These are phyloP conservation scores for Fraxinus angustifolia DNA, from an alignment of 305 asterid genomes.

Conservation along the genomic window DNA sequence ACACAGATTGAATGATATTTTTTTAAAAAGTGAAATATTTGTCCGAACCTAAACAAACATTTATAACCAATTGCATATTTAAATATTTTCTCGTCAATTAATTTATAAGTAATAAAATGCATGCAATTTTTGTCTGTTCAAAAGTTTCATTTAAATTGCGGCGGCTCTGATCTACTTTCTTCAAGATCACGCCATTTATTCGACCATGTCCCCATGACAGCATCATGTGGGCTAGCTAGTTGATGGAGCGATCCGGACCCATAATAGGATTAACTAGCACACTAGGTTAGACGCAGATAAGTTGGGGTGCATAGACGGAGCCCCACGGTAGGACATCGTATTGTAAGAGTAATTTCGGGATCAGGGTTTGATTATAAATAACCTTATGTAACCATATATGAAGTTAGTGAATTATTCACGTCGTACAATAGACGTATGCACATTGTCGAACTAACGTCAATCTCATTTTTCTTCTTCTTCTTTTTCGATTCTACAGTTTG, in stretches of 20 bases:
- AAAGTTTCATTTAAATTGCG: constrained; percentile 17
- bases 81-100: constrained; percentile 13
- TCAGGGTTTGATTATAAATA: not conserved
- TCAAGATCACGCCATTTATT: constrained; percentile 34
- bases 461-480: not conserved
- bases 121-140: constrained; percentile 3
- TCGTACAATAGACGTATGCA: not conserved
- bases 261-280: not conserved
- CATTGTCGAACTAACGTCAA: not conserved
- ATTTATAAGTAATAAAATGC: constrained; percentile 1
- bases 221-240: not conserved
- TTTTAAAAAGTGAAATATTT: not conserved
- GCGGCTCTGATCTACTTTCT: constrained; percentile 20
- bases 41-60: constrained; percentile 13
- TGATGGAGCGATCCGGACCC: not conserved
- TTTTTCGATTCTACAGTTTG: not conserved
- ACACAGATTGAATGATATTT: constrained; percentile 7
- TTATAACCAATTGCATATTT: not conserved
- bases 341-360: not conserved
- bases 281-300: no score
- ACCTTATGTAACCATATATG: not conserved
- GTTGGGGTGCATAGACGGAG: not conserved
- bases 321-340: not conserved
- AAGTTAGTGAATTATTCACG: not conserved
- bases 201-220: constrained; percentile 13